Base-by-base conservation (phyloP, 106 monocot species). In the Iris macrosiphon region DNA sequence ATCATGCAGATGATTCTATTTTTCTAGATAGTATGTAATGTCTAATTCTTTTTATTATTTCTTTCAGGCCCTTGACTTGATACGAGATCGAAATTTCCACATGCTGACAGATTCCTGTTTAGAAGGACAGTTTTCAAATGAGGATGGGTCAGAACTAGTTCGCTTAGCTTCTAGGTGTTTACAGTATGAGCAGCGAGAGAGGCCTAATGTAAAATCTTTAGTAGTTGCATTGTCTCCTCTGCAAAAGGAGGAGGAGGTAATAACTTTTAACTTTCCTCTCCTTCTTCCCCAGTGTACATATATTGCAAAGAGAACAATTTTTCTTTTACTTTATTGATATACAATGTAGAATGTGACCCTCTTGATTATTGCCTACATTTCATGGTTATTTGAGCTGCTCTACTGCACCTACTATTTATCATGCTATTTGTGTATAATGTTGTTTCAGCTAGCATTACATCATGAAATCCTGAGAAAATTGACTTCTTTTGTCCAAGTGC, bases 81-180 rank as follows among this genome's bases (percentile, higher is more conserved):
- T 92, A 53, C 58, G 75, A 49, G 85, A 79, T 57, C 64, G 79
- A 46, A 92, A 92, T 56, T 92, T 92, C 56, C 79, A 81, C 54
- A 87, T 71, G 79, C 68, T 92, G 33, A 83, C 79, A 45, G 92
- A 92, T 71, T 92, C 92, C 11, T 87, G 83, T 56, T 75, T 92
- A 31, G 92, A 83, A 68, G 92, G 92, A 3, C 87, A 92, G 48
- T 92, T 92, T 63, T 87, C 87, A 38, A 72, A 83, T 66, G 92
- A 92, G 55, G 92, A 87, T 41, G 83, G 92, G 12, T 87, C 92
- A 21, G 92, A 92, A 61, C 24, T 92, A 25, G 87, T 92, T 7
- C 87, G 92, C 19, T 61, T 92, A 62, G 92, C 87, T 59, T 92
- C 87, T 16, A 79, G 92, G 24, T 92, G 92, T 62, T 79, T 92